Evolutionary conservation across 768 basidiomycete species (phyloP).

Genomic region (Punctularia strigosozonata): DNA sequence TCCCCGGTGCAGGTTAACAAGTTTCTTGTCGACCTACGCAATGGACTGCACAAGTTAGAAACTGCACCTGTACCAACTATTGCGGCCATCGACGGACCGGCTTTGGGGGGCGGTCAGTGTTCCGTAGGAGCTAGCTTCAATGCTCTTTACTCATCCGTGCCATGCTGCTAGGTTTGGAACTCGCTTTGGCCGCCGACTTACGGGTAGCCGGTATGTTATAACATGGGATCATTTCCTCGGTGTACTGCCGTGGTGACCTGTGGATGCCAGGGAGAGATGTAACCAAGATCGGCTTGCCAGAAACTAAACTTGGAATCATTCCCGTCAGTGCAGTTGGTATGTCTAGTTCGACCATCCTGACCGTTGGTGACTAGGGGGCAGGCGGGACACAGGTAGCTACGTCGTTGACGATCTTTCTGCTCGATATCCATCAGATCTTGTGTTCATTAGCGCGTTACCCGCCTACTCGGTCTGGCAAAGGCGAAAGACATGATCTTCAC

Average conservation of each 20-base stretch:
- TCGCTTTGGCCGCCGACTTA: constrained; percentile 82
- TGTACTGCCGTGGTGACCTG: neutral
- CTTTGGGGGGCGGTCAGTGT: constrained; percentile 94
- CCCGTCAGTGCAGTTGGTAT: no score
- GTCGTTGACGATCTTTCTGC: no score
- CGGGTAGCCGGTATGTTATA: constrained; percentile 62
- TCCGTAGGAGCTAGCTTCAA: no score
- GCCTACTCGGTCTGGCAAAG: constrained; percentile 65
- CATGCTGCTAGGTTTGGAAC: no score
- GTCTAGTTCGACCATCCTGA: no score
- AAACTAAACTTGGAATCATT: constrained; percentile 69
- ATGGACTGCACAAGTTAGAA: constrained; percentile 66
- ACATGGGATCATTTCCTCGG: neutral
- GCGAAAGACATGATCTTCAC: constrained; percentile 86
- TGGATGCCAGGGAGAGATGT: constrained; percentile 40
- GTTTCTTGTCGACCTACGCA: constrained; percentile 68
- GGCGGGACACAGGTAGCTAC: no score
- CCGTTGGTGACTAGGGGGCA: no score
- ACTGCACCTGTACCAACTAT: constrained; percentile 80
- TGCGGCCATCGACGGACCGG: constrained; percentile 87
- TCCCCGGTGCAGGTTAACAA: constrained; percentile 54
- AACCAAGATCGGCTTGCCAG: constrained; percentile 82
- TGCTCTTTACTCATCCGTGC: no score
- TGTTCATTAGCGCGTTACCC: constrained; percentile 74
- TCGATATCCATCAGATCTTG: no score